These are phyloP conservation scores for Debaryomyces coudertii DNA, from an alignment of 1,139 yeast genomes.

Conservation along the genomic window DNA sequence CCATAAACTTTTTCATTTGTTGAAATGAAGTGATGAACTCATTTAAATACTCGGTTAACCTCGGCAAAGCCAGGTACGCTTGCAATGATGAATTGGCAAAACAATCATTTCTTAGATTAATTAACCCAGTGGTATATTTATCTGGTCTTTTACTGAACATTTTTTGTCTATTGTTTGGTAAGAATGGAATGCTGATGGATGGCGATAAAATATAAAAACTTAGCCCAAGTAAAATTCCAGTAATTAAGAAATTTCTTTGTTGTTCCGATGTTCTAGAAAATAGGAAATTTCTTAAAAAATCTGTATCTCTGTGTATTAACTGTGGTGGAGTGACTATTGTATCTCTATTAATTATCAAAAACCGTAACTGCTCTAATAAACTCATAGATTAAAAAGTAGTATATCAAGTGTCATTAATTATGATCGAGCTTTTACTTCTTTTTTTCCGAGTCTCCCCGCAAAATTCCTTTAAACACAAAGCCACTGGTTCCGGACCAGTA, in stretches of 20 bases:
- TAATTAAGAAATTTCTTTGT: constrained; percentile 11
- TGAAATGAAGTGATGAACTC: constrained; percentile 34
- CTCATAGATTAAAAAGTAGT: constrained; percentile 10
- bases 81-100: constrained; percentile 92
- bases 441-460: constrained; percentile 11
- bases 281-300: constrained; percentile 5
- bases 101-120: constrained; percentile 84
- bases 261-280: constrained; percentile 2
- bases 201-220: constrained; percentile 31
- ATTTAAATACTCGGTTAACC: constrained; percentile 63
- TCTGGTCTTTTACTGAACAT: constrained; percentile 66
- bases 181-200: constrained; percentile 15
- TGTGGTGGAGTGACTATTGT: background rate
- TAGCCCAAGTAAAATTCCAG: constrained; percentile 16
- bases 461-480: background rate
- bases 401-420: background rate
- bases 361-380: constrained; percentile 14
- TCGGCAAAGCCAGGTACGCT: constrained; percentile 74
- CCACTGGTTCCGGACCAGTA: no score
- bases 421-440: background rate
- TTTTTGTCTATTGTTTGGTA: constrained; percentile 15
- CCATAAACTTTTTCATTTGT: constrained; percentile 33
- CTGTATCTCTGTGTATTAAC: background rate
- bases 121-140: constrained; percentile 77
- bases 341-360: constrained; percentile 14